Percentiles rank a stretch among this genome's conserved stretches.
These are phyloP conservation scores for carrot (Daucus carota) DNA, from an alignment of 129 eudicot species.

Conservation along the genomic window DNA sequence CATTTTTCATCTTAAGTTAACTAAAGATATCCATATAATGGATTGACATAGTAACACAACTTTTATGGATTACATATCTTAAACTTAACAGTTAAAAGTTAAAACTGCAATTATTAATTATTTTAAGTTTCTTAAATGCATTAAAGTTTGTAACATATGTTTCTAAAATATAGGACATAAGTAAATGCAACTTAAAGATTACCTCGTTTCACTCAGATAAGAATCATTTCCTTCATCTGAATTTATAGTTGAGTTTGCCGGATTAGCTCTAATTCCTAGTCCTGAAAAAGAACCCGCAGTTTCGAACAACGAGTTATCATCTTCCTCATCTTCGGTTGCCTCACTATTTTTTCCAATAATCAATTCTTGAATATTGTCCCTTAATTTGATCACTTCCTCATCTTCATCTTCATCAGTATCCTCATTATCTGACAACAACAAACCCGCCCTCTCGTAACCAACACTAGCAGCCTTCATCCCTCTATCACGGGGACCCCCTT, in stretches of 20 bases:
- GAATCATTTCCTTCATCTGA: constrained; percentile 43
- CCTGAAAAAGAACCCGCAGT: constrained; percentile 23
- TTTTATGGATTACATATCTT: neutral
- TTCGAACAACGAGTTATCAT: constrained; percentile 15
- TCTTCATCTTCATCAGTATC: constrained; percentile 24
- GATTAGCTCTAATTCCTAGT: constrained; percentile 6
- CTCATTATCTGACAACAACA: constrained; percentile 19
- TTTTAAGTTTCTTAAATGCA: neutral
- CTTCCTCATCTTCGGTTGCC: constrained; percentile 26
- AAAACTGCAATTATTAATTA: neutral
- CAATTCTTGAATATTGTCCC: constrained; percentile 38
- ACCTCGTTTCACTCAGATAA: constrained; percentile 86
- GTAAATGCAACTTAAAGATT: neutral
- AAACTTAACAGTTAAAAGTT: neutral
- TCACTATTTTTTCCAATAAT: constrained; percentile 44
- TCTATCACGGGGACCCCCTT: constrained; percentile 22
- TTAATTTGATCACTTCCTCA: constrained; percentile 17
- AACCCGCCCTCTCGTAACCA: constrained; percentile 31
- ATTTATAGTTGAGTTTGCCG: constrained; percentile 24
- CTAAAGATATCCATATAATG: neutral
- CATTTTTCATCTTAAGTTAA: too few species aligned
- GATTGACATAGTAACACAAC: neutral
- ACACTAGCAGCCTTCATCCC: constrained; percentile 24
- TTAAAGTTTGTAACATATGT: neutral
- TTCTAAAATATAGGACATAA: neutral